These are phyloP conservation scores for Tolypocladium inflatum DNA, from an alignment of 2,329 filamentous ascomycete genomes.

Conservation along the genomic window DNA sequence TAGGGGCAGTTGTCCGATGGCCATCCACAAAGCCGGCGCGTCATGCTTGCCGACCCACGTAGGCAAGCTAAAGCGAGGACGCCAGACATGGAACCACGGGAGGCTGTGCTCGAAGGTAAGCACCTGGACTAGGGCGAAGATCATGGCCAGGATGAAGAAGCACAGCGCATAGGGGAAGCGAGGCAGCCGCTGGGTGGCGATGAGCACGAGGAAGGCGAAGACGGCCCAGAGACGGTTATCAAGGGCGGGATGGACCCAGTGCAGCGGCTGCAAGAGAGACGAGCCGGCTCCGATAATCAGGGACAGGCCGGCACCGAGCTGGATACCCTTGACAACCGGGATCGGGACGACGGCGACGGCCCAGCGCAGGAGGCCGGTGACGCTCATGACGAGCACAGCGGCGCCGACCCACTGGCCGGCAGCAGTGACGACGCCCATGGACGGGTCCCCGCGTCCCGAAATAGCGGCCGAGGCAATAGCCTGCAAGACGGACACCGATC, in stretches of 20 bases:
- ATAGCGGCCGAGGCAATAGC: constrained; percentile 91
- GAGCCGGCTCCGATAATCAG: constrained; percentile 70
- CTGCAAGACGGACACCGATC: constrained; percentile 19
- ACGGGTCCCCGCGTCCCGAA: constrained; percentile 45
- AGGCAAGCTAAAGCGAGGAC: constrained; percentile 36
- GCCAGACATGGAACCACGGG: constrained; percentile 50
- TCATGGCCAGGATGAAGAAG: constrained; percentile 59
- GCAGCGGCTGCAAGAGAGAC: constrained; percentile 55
- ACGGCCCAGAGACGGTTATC: constrained; percentile 76
- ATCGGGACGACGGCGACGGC: constrained; percentile 69
- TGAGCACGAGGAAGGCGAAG: constrained; percentile 61
- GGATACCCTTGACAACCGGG: constrained; percentile 88
- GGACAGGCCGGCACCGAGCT: constrained; percentile 81
- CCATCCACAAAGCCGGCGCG: constrained; percentile 42
- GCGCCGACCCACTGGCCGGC: constrained; percentile 66
- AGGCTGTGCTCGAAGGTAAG: constrained; percentile 23
- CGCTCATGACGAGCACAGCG: constrained; percentile 65
- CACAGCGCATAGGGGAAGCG: constrained; percentile 70
- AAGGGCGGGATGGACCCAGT: constrained; percentile 57
- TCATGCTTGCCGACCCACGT: constrained; percentile 18
- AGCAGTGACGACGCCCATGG: constrained; percentile 57
- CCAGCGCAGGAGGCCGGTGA: constrained; percentile 69
- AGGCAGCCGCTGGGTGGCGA: constrained; percentile 56
- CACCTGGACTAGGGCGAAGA: constrained; percentile 46
- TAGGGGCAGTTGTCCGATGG: constrained; percentile 78